Percentiles rank a stretch among this genome's conserved stretches.
These are phyloP conservation scores for Micractinium sp. DNA, from an alignment of 139 green algal genomes.

Conservation along the genomic window DNA sequence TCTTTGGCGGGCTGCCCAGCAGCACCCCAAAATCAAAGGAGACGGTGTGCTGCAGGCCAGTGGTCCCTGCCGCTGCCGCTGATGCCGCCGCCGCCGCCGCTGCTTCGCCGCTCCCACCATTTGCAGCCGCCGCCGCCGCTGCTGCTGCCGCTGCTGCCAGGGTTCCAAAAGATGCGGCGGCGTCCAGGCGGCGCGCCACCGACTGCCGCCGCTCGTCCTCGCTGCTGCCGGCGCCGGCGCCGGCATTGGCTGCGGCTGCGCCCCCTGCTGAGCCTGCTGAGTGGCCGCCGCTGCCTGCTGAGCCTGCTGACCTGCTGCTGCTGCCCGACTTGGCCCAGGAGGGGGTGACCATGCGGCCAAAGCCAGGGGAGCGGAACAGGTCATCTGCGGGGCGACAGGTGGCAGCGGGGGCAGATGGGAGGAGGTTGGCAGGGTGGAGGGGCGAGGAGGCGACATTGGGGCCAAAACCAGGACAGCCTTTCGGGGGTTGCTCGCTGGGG, in stretches of 20 bases:
- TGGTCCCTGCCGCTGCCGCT: neutral
- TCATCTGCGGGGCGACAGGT: slow-evolving; percentile 12
- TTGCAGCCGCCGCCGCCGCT: neutral
- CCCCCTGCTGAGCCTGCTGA: neutral
- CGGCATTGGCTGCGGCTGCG: no score
- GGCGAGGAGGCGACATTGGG: no score
- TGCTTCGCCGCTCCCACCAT: no score
- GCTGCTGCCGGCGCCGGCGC: no score
- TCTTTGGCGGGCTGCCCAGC: slow-evolving; percentile 30
- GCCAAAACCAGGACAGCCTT: neutral
- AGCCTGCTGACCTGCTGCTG: neutral
- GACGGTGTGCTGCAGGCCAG: neutral
- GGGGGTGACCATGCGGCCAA: slow-evolving; percentile 33
- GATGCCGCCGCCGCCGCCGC: neutral
- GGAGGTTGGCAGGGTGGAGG: neutral
- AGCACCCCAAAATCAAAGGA: slow-evolving; percentile 24
- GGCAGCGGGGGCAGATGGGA: neutral
- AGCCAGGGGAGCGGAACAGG: slow-evolving; percentile 26
- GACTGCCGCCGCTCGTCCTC: slow-evolving; percentile 18
- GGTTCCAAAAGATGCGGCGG: slow-evolving; percentile 1
- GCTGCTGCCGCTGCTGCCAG: neutral
- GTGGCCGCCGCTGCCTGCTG: neutral
- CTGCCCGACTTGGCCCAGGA: slow-evolving; percentile 39
- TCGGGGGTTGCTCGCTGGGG: no score
- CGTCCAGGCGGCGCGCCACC: slow-evolving; percentile 26